phyloP scores from a whole-genome alignment of 192 early-diverging fungal species.

The Geranomyces michiganensis region DNA sequence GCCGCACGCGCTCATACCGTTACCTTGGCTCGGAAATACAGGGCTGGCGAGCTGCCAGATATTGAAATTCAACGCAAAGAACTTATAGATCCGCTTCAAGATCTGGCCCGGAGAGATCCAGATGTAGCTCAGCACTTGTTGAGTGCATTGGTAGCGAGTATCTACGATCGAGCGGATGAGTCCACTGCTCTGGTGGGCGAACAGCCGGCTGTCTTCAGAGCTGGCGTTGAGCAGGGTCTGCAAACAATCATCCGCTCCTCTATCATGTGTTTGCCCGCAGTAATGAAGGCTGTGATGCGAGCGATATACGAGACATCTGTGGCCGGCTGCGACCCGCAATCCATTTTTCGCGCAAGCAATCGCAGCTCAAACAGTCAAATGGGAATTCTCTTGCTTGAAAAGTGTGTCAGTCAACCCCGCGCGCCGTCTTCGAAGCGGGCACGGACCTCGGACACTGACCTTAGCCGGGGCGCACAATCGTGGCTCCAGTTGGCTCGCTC shows the following conservation, averaged over 20 bases:
- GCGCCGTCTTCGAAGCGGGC: constrained; percentile 18
- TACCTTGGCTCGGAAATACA: constrained; percentile 63
- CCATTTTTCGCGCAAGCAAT: constrained; percentile 36
- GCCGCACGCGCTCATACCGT: constrained; percentile 56
- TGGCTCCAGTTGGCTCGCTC: constrained; percentile 68
- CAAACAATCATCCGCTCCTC: constrained; percentile 31
- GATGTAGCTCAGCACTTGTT: constrained; percentile 56
- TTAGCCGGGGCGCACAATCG: constrained; percentile 4
- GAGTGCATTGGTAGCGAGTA: constrained; percentile 1
- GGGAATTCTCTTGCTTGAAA: constrained; percentile 41
- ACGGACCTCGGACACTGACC: constrained; percentile 5
- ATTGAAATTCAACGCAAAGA: constrained; percentile 71
- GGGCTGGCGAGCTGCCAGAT: constrained; percentile 77
- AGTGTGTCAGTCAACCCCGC: constrained; percentile 31
- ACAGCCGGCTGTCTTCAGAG: not conserved
- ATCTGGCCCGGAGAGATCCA: constrained; percentile 58
- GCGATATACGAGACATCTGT: constrained; percentile 24
- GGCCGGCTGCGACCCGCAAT: not conserved
- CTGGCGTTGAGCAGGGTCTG: constrained; percentile 1
- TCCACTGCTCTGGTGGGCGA: constrained; percentile 6
- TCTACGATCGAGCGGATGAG: constrained; percentile 7
- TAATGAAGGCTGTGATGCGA: constrained; percentile 37
- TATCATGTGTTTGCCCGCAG: constrained; percentile 20
- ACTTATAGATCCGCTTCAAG: constrained; percentile 67
- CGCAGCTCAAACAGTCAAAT: constrained; percentile 45